These are phyloP conservation scores for Passiflora organensis DNA, from an alignment of 345 rosid species.

Conservation along the genomic window DNA sequence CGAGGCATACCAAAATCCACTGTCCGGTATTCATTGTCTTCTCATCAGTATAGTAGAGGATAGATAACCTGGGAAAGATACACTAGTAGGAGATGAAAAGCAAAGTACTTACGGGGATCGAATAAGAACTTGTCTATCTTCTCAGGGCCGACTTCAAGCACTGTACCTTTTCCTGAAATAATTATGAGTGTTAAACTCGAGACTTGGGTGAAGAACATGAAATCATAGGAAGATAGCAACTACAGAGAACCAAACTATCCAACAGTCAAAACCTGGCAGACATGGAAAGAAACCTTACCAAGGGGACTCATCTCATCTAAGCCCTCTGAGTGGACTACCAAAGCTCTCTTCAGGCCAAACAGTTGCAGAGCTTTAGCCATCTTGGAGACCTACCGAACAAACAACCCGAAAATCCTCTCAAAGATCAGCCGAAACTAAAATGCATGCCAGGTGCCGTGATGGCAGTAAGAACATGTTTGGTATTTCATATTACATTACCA, in stretches of 20 bases:
- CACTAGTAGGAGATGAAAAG: neutral
- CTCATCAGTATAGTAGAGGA: conserved; percentile 1
- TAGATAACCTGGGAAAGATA: neutral
- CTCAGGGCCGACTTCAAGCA: conserved; percentile 63
- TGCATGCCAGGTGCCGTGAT: no score
- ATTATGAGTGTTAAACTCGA: conserved; percentile 5
- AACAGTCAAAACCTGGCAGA: neutral
- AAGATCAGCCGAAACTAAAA: neutral
- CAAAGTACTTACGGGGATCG: conserved; percentile 65
- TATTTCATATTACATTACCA: no score
- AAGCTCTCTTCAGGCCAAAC: conserved; percentile 88
- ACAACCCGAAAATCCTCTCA: conserved; percentile 3
- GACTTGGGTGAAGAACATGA: neutral
- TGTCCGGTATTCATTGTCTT: conserved; percentile 22
- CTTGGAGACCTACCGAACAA: conserved; percentile 58
- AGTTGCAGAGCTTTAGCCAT: conserved; percentile 88
- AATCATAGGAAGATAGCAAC: neutral
- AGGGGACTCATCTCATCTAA: conserved; percentile 96
- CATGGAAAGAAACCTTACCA: conserved; percentile 37
- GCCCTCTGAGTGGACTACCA: conserved; percentile 94
- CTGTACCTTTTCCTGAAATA: conserved; percentile 57
- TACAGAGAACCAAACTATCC: conserved; percentile 1
- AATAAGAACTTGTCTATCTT: conserved; percentile 68
- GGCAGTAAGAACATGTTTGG: no score
- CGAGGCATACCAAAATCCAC: conserved; percentile 94